phyloP scores from a whole-genome alignment of 2,329 filamentous ascomycete species.

The Bisporella sp. region DNA sequence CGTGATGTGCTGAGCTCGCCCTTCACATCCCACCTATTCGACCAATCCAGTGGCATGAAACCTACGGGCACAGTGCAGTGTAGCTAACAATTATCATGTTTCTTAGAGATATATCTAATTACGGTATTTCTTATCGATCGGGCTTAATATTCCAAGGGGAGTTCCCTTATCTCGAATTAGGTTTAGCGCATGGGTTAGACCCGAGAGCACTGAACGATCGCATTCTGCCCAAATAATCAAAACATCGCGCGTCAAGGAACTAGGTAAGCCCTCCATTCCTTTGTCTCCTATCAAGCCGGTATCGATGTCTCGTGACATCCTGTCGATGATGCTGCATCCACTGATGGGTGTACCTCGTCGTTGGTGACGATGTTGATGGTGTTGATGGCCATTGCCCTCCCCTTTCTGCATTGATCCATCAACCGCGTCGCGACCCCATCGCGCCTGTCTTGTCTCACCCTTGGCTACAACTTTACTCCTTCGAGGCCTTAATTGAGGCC shows the following conservation, averaged over 20 bases:
- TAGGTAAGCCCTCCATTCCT: conserved; percentile 28
- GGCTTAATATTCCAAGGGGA: too few relatives aligned
- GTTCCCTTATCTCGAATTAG: too few relatives aligned
- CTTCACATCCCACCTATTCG: too few relatives aligned
- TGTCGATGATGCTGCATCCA: conserved; percentile 13
- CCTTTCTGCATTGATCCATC: conserved; percentile 13
- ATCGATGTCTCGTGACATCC: conserved; percentile 22
- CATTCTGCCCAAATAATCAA: conserved; percentile 4
- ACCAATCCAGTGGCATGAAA: too few relatives aligned
- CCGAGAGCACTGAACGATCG: too few relatives aligned
- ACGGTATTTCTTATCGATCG: too few relatives aligned
- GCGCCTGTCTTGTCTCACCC: conserved; percentile 20
- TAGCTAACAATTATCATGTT: too few relatives aligned
- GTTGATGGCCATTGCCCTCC: conserved; percentile 14
- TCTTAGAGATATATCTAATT: too few relatives aligned
- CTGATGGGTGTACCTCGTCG: conserved; percentile 5
- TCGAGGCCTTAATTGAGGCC: conserved; percentile 17
- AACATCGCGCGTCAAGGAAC: conserved; percentile 14
- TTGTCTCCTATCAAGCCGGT: conserved; percentile 16
- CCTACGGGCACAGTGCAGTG: too few relatives aligned
- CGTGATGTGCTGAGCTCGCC: too few relatives aligned
- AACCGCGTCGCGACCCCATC: conserved; percentile 26
- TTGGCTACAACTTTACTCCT: conserved; percentile 15
- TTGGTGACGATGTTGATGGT: conserved; percentile 11
- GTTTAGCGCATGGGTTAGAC: too few relatives aligned